Evolutionary conservation across 768 basidiomycete species (phyloP).

Genomic region (Boletus huronensis): DNA sequence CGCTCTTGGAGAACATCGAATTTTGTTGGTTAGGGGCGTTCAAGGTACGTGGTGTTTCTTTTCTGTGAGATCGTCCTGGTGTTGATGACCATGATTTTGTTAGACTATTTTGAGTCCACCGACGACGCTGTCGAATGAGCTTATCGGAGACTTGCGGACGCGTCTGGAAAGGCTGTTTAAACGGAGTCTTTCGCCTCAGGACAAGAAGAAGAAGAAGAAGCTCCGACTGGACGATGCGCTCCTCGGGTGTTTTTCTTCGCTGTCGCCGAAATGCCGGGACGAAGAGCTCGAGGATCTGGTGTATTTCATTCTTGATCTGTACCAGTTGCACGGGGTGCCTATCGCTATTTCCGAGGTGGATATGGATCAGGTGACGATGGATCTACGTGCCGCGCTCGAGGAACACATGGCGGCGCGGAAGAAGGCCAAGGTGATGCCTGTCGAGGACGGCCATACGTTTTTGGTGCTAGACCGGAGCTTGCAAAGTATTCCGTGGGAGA

Average conservation of each 20-base stretch:
- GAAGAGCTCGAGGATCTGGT: constrained; percentile 95
- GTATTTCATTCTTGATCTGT: constrained; percentile 91
- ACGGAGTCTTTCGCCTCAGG: constrained; percentile 54
- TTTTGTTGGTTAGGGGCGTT: constrained; percentile 97
- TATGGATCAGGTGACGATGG: constrained; percentile 83
- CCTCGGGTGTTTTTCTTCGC: constrained; percentile 80
- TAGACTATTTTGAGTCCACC: constrained; percentile 60
- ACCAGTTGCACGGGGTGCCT: constrained; percentile 88
- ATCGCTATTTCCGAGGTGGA: constrained; percentile 91
- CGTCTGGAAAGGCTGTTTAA: constrained; percentile 77
- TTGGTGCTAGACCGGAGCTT: constrained; percentile 87
- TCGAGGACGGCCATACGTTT: constrained; percentile 71
- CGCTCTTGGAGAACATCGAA: constrained; percentile 81
- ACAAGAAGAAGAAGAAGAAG: constrained; percentile 56
- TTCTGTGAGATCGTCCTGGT: background rate
- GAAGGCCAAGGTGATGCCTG: constrained; percentile 26
- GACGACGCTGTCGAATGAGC: constrained; percentile 38
- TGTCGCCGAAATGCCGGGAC: constrained; percentile 79
- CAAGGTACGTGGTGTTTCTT: constrained; percentile 57
- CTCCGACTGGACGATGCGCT: constrained; percentile 68
- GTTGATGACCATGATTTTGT: background rate
- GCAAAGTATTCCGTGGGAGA: constrained; percentile 94
- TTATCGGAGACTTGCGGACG: constrained; percentile 54
- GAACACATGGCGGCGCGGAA: constrained; percentile 52
- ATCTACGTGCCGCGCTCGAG: constrained; percentile 73